Evolutionary conservation across 805 yeast genomes (phyloP), one percentile per base, ranked within the genome.

Genomic region (Starmerella potacharoeniae): DNA sequence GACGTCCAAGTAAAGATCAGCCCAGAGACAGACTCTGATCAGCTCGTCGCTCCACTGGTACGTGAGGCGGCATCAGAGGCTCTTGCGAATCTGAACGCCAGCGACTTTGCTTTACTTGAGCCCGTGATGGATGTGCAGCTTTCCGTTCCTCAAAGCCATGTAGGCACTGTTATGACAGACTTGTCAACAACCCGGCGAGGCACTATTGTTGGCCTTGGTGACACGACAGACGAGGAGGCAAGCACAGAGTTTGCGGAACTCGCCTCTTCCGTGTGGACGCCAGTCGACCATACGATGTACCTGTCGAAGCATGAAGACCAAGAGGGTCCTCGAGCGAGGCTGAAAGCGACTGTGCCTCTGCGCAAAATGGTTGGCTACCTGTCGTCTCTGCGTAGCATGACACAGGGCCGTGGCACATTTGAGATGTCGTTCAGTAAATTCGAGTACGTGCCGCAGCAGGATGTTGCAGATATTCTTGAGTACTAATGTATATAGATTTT

Each of bases 291-390:
- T 52, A 68, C 64, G 59, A 67, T 57, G 68, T 62, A 44, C 80
- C 74, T 59, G 78, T 86, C 69, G 47, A 58, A 53, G 59, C 63
- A 55, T 45, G 58, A 48, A 53, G 63, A 54, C 51, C 49, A 65
- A 58, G 60, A 65, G 60, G 54, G 56, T 7, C 48, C 55, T 14
- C 59, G 56, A 1, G 53, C 58, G 29, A 69, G 77, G 7, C 78
- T 93, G 36, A 72, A 72, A n/a, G 96, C 96, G 0, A 78, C 77
- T 51, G 90, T 89, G 0, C 97, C 98, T 4, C 72, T 93, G 65
- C 77, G 83, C 57, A 95, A 84, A 58, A 89, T 93, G 96, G 78
- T 89, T 49, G 96, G 97, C 0, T 93, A 93, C 67, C 75, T 88
- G 56, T 80, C 82, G 10, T 79, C 78, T 58, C 71, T 93, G 47